A percentile compares a stretch with the other conserved stretches of the same genome.
phyloP scores from a whole-genome alignment of 345 rosid species.

The Bruguiera gymnorhiza region DNA sequence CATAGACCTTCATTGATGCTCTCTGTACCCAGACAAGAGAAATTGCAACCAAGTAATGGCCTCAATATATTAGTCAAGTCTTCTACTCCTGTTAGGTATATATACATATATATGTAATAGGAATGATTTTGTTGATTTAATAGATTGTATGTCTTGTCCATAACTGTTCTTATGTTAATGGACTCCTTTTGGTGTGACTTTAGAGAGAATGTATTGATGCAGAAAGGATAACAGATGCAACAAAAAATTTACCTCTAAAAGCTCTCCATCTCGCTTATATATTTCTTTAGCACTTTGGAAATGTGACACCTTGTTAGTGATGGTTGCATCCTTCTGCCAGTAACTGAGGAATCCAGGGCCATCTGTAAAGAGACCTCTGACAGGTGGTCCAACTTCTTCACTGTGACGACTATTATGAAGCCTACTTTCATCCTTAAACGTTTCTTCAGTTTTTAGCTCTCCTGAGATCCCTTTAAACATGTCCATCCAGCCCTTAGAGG shows the following conservation, averaged over 20 bases:
- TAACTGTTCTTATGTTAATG: too few species aligned
- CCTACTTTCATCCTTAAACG: slow-evolving; percentile 34
- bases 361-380: slow-evolving; percentile 36
- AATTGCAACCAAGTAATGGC: background rate
- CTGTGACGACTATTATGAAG: slow-evolving; percentile 26
- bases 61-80: slow-evolving; percentile 8
- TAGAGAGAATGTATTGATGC: slow-evolving; percentile 1
- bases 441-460: slow-evolving; percentile 33
- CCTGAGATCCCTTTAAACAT: slow-evolving; percentile 36
- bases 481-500: slow-evolving; percentile 52
- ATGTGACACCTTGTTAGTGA: slow-evolving; percentile 39
- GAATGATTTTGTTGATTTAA: background rate
- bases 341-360: slow-evolving; percentile 40
- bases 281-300: slow-evolving; percentile 65
- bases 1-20: slow-evolving; percentile 9
- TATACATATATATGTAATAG: background rate
- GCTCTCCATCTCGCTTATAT: slow-evolving; percentile 79
- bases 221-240: slow-evolving; percentile 17
- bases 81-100: background rate
- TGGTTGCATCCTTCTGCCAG: slow-evolving; percentile 45
- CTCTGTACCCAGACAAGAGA: background rate
- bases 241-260: slow-evolving; percentile 59
- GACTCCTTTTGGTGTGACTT: background rate
- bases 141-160: too few species aligned
- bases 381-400: slow-evolving; percentile 36